These are phyloP conservation scores for Tricholomella constricta DNA, from an alignment of 768 basidiomycete species.

Conservation along the genomic window DNA sequence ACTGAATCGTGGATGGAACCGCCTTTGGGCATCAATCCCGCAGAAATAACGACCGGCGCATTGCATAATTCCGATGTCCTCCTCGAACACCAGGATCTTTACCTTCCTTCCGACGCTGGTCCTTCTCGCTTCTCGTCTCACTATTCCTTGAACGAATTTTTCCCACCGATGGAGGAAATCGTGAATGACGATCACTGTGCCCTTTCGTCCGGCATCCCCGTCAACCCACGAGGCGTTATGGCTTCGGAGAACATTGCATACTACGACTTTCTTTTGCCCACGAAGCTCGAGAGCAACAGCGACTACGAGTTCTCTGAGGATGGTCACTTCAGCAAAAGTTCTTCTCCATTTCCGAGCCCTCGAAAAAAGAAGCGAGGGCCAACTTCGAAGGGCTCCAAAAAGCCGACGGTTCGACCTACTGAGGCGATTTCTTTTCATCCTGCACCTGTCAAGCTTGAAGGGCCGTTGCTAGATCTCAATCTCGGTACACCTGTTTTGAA, in stretches of 20 bases:
- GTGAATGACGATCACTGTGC: not conserved
- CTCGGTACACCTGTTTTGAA: constrained; percentile 60
- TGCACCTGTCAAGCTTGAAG: constrained; percentile 1
- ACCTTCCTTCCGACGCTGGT: constrained; percentile 4
- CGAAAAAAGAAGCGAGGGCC: constrained; percentile 9
- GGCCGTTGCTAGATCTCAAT: constrained; percentile 20
- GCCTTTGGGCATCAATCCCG: constrained; percentile 38
- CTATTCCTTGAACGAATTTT: not conserved
- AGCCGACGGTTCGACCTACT: not conserved
- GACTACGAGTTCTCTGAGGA: constrained; percentile 17
- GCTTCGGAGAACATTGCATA: not conserved
- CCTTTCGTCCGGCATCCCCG: not conserved
- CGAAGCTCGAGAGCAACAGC: constrained; percentile 5
- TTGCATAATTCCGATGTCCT: constrained; percentile 3
- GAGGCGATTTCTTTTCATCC: not conserved
- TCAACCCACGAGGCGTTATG: not conserved
- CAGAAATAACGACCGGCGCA: constrained; percentile 31
- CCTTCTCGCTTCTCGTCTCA: constrained; percentile 1
- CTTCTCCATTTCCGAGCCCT: constrained; percentile 23
- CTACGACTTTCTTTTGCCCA: constrained; percentile 3
- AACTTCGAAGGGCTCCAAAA: constrained; percentile 1
- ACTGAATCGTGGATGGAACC: constrained; percentile 14
- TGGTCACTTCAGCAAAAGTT: constrained; percentile 6
- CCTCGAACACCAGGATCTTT: not conserved
- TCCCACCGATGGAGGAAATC: not conserved